These are phyloP conservation scores for Populus hybrid DNA, from an alignment of 441 rosid species.

Conservation along the genomic window DNA sequence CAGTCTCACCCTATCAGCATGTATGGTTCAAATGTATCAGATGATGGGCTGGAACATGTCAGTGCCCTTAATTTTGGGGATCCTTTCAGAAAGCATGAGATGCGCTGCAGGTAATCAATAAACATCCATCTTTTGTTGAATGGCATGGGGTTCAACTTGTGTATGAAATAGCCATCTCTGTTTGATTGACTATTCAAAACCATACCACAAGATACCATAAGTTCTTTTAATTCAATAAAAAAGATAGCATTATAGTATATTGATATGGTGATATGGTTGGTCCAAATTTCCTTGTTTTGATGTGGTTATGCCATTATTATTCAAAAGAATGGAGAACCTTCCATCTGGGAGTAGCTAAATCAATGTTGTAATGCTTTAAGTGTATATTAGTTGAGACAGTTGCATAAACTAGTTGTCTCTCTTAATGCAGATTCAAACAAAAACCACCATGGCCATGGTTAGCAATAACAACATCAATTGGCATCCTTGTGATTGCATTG, in stretches of 20 bases:
- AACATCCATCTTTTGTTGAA: conserved; percentile 4
- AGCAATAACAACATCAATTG: conserved; percentile 53
- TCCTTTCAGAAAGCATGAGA: conserved; percentile 88
- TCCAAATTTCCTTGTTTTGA: background rate
- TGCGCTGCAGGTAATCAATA: conserved; percentile 80
- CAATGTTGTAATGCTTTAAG: background rate
- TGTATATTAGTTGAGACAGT: too few relatives aligned
- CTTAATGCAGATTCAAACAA: too few relatives aligned
- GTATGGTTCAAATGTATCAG: conserved; percentile 67
- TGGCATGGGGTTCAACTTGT: conserved; percentile 11
- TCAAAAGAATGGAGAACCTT: conserved; percentile 2
- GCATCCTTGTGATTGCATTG: conserved; percentile 69
- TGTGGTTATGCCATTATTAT: background rate
- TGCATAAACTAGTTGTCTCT: too few relatives aligned
- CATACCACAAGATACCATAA: background rate
- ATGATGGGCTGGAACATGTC: conserved; percentile 52
- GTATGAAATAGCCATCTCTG: background rate
- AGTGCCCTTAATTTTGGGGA: conserved; percentile 84
- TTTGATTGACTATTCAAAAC: background rate
- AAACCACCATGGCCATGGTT: conserved; percentile 71
- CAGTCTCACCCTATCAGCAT: conserved; percentile 75
- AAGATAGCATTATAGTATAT: background rate
- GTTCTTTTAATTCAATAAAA: background rate
- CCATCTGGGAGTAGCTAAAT: background rate
- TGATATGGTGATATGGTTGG: background rate